Percentiles rank a stretch among this genome's conserved stretches.
Conservation (phyloP, 768 basidiomycete species). For the Agrocybe praecox region DNA sequence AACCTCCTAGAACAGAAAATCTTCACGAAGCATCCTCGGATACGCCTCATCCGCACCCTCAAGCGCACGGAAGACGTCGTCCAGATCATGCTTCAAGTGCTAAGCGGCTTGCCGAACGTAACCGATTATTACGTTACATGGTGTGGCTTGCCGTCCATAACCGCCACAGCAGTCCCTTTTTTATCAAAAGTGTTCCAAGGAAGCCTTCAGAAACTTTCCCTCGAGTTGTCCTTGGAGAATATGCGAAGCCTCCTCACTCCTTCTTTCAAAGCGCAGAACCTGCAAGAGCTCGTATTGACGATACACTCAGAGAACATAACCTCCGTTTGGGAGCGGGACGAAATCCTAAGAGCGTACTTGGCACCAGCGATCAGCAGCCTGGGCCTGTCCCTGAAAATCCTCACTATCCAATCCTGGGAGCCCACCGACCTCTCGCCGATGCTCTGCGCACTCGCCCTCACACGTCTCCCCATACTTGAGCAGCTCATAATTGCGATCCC, state of each 20-base stretch:
- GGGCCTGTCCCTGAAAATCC: slow-evolving; percentile 34
- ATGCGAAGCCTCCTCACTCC: slow-evolving; percentile 34
- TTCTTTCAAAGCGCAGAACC: slow-evolving; percentile 26
- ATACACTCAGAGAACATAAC: slow-evolving; percentile 39
- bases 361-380: slow-evolving; percentile 41
- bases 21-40: slow-evolving; percentile 25
- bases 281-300: slow-evolving; percentile 45
- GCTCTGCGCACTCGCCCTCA: slow-evolving; percentile 37
- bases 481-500: slow-evolving; percentile 43
- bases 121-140: slow-evolving; percentile 54
- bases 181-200: slow-evolving; percentile 36
- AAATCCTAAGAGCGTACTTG: slow-evolving; percentile 36
- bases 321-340: slow-evolving; percentile 22
- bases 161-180: slow-evolving; percentile 28
- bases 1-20: slow-evolving; percentile 32
- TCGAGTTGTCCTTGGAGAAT: slow-evolving; percentile 47
- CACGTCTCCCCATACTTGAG: slow-evolving; percentile 32
- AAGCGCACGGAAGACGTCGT: slow-evolving; percentile 40
- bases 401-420: slow-evolving; percentile 45
- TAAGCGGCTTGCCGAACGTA: slow-evolving; percentile 45
- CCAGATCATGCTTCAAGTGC: slow-evolving; percentile 41
- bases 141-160: slow-evolving; percentile 39
- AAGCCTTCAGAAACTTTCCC: slow-evolving; percentile 40
- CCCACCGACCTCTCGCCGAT: slow-evolving; percentile 46
- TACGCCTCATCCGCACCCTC: slow-evolving; percentile 28